Percentiles rank a stretch among this genome's conserved stretches.
phyloP scores from a whole-genome alignment of 805 yeast genomes.

The Wickerhamia fluorescens region DNA sequence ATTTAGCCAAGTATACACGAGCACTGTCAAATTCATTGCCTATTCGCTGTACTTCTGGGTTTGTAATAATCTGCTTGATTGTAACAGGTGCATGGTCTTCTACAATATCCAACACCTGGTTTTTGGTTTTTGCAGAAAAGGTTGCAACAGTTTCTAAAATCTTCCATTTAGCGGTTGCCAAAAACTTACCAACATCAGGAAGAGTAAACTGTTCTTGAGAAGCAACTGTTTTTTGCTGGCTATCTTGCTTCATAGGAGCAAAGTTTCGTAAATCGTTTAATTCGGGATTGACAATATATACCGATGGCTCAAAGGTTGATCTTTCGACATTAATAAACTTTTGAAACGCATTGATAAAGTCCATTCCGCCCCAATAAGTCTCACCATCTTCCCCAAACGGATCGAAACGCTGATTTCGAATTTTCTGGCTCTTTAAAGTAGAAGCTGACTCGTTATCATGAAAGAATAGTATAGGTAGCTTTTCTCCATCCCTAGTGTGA shows the following conservation, averaged over 20 bases:
- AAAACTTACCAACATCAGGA: constrained; percentile 34
- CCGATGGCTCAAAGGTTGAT: constrained; percentile 64
- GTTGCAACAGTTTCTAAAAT: constrained; percentile 79
- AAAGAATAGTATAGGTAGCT: constrained; percentile 80
- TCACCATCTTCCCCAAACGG: constrained; percentile 55
- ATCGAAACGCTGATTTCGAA: constrained; percentile 59
- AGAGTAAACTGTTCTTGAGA: constrained; percentile 16
- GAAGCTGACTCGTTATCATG: constrained; percentile 86
- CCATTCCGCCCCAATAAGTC: constrained; percentile 89
- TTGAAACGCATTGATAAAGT: constrained; percentile 53
- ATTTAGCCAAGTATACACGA: constrained; percentile 83
- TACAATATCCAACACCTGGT: constrained; percentile 57
- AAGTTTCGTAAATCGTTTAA: constrained; percentile 57
- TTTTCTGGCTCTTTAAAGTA: constrained; percentile 53
- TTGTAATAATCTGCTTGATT: constrained; percentile 51
- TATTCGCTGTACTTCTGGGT: constrained; percentile 74
- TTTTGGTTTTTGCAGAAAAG: constrained; percentile 45
- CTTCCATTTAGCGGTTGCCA: constrained; percentile 77
- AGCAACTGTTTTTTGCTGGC: constrained; percentile 3
- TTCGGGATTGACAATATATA: constrained; percentile 74
- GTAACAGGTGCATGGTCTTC: constrained; percentile 57
- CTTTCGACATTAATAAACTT: constrained; percentile 55
- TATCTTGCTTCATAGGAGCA: constrained; percentile 23
- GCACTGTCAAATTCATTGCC: constrained; percentile 94
- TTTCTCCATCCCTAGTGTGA: constrained; percentile 59